Conservation (phyloP, 108 stramenopile genomes). For the Cylindrotheca closterium region DNA sequence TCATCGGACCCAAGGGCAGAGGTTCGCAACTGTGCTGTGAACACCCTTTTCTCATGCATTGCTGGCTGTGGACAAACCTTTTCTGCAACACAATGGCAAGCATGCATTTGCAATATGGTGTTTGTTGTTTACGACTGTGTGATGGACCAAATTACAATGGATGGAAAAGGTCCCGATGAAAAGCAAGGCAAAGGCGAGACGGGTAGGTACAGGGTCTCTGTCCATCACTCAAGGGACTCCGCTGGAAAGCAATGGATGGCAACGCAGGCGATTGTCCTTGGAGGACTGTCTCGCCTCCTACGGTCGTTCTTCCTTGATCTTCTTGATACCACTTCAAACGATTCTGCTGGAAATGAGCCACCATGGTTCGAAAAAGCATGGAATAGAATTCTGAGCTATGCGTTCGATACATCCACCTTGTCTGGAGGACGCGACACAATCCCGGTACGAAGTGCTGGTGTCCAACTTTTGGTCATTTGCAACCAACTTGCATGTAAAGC, state of each 20-base stretch:
- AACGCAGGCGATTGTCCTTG: slow-evolving; percentile 77
- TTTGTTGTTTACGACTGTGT: slow-evolving; percentile 58
- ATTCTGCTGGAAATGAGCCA: slow-evolving; percentile 20
- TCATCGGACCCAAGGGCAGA: slow-evolving; percentile 67
- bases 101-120: slow-evolving; percentile 69
- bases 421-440: slow-evolving; percentile 69
- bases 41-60: slow-evolving; percentile 90
- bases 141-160: not conserved
- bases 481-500: slow-evolving; percentile 63
- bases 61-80: slow-evolving; percentile 81
- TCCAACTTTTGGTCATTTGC: slow-evolving; percentile 71
- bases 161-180: not conserved
- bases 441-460: slow-evolving; percentile 66
- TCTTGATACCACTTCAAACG: slow-evolving; percentile 39
- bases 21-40: slow-evolving; percentile 90
- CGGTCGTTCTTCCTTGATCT: slow-evolving; percentile 65
- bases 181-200: slow-evolving; percentile 10
- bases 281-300: slow-evolving; percentile 78
- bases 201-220: slow-evolving; percentile 69
- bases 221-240: slow-evolving; percentile 86
- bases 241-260: slow-evolving; percentile 81
- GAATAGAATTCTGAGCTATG: slow-evolving; percentile 63
- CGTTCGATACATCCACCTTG: slow-evolving; percentile 51
- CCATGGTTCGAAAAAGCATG: slow-evolving; percentile 78
- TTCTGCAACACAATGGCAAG: slow-evolving; percentile 73